These are phyloP conservation scores for Naegleria gruberi DNA, from an alignment of 208 protist genomes.

Conservation along the genomic window DNA sequence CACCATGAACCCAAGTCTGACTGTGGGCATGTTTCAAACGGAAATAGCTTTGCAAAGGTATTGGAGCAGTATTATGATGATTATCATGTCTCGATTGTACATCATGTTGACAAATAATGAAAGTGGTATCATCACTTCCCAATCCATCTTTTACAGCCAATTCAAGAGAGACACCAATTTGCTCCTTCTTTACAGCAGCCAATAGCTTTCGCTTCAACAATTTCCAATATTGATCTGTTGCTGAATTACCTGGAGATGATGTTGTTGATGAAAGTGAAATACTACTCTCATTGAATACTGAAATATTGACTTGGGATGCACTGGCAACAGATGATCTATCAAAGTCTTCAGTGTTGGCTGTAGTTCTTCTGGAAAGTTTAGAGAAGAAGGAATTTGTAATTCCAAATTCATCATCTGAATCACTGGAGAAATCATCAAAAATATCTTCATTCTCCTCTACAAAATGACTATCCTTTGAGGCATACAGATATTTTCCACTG, in stretches of 20 bases:
- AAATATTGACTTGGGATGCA: too few species aligned
- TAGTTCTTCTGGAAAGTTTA: not conserved
- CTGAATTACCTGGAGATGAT: not conserved
- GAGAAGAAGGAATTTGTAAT: not conserved
- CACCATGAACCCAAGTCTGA: not conserved
- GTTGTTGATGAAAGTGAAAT: not conserved
- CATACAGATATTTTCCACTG: not conserved
- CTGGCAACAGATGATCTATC: not conserved
- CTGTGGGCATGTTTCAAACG: not conserved
- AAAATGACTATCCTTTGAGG: not conserved
- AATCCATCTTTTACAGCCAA: not conserved
- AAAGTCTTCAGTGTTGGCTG: not conserved
- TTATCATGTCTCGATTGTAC: not conserved
- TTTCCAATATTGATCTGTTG: not conserved
- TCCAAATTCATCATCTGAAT: not conserved
- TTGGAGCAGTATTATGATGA: not conserved
- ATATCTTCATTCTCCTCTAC: not conserved
- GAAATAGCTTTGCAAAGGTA: not conserved
- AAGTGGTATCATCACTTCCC: not conserved
- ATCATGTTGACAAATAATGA: not conserved
- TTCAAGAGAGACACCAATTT: not conserved
- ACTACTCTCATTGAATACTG: not conserved
- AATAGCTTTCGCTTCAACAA: not conserved
- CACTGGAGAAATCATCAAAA: not conserved
- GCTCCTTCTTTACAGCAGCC: not conserved